These are phyloP conservation scores for Bruguiera hainesii DNA, from an alignment of 441 rosid species.

Conservation along the genomic window DNA sequence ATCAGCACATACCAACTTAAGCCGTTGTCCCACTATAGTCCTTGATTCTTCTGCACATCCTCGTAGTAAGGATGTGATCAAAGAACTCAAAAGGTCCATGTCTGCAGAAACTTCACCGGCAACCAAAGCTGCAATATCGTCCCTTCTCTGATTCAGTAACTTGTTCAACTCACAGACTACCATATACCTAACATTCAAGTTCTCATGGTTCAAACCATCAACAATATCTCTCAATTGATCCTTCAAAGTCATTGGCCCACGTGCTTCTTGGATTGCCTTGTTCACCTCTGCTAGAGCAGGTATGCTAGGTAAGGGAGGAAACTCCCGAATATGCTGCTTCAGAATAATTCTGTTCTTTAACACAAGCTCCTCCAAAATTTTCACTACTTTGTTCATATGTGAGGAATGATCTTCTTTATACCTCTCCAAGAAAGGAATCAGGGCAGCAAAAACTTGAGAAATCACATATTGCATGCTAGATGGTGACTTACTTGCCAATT, in stretches of 20 bases:
- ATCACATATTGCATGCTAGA: conserved; percentile 87
- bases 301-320: conserved; percentile 90
- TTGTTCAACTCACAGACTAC: conserved; percentile 94
- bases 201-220: conserved; percentile 88
- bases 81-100: conserved; percentile 83
- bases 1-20: conserved; percentile 93
- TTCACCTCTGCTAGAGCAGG: conserved; percentile 79
- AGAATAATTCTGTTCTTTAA: conserved; percentile 70
- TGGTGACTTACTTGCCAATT: conserved; percentile 74
- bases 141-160: conserved; percentile 68
- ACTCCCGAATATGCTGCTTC: conserved; percentile 90
- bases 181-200: conserved; percentile 98
- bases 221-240: conserved; percentile 84
- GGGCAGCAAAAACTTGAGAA: conserved; percentile 97
- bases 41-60: conserved; percentile 99
- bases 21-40: conserved; percentile 84
- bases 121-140: conserved; percentile 73
- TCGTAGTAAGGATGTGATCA: conserved; percentile 81
- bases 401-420: conserved; percentile 56
- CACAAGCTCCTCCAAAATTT: conserved; percentile 91
- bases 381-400: conserved; percentile 67
- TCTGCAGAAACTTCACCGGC: conserved; percentile 79
- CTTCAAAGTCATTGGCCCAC: conserved; percentile 82
- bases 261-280: conserved; percentile 94
- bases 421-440: conserved; percentile 91